Conservation (phyloP, 805 yeast species). For the Blastobotrys mokoenaii region DNA sequence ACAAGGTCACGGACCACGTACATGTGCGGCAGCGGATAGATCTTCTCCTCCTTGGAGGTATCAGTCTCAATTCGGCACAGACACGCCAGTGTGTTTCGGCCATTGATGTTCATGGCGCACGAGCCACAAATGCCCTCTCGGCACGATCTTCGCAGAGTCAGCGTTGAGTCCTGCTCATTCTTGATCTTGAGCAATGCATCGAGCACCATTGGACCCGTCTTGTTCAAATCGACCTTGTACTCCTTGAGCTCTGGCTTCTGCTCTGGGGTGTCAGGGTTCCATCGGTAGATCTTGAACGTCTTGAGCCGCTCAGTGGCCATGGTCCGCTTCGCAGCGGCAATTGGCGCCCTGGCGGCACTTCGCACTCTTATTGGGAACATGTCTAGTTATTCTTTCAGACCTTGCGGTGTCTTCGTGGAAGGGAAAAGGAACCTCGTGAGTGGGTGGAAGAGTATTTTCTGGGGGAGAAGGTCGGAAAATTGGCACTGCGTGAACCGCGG, state of each 20-base stretch:
- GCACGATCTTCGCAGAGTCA: slow-evolving; percentile 96
- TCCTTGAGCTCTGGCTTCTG: slow-evolving; percentile 80
- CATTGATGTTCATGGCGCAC: slow-evolving; percentile 99
- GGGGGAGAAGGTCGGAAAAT: background rate
- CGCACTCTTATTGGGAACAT: too few species aligned
- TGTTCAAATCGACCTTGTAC: slow-evolving; percentile 77
- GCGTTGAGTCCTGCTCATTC: slow-evolving; percentile 91
- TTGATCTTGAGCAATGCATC: slow-evolving; percentile 93
- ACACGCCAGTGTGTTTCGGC: slow-evolving; percentile 94
- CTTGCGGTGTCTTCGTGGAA: too few species aligned
- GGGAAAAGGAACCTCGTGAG: too few species aligned
- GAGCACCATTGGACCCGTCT: slow-evolving; percentile 96
- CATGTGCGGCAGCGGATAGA: slow-evolving; percentile 98
- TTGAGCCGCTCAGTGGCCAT: slow-evolving; percentile 38
- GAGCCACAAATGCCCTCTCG: slow-evolving; percentile 99
- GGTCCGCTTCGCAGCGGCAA: background rate
- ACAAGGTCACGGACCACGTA: slow-evolving; percentile 94
- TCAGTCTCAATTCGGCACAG: slow-evolving; percentile 87
- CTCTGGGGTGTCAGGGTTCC: slow-evolving; percentile 97
- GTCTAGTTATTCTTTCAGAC: too few species aligned
- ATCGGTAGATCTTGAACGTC: slow-evolving; percentile 88
- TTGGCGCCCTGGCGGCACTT: background rate
- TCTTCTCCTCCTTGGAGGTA: slow-evolving; percentile 63
- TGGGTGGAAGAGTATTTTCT: too few species aligned
- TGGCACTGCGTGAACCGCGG: background rate